Conservation (phyloP, 192 early-diverging fungal species). For the Entomortierella beljakovae region DNA sequence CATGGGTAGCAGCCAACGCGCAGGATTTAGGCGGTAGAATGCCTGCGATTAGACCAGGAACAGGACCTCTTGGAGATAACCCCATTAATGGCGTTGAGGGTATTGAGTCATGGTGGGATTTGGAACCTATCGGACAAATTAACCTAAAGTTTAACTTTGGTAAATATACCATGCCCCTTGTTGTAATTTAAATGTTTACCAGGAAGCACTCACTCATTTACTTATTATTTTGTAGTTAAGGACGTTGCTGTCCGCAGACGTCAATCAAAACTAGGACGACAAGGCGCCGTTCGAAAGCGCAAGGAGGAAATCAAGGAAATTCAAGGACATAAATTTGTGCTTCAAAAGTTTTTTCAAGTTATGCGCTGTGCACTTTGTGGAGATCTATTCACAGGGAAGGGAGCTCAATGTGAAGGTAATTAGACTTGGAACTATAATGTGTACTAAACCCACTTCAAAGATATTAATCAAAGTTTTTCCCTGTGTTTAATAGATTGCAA, state of each 20-base stretch:
- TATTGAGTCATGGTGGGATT: conserved; percentile 85
- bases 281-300: conserved; percentile 79
- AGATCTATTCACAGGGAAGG: conserved; percentile 92
- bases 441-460: too few relatives aligned
- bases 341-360: conserved; percentile 93
- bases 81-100: conserved; percentile 65
- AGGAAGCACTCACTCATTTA: neutral
- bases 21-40: conserved; percentile 24
- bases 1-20: conserved; percentile 61
- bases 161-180: conserved; percentile 32
- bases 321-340: conserved; percentile 95
- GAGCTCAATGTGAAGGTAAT: conserved; percentile 91
- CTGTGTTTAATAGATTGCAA: conserved; percentile 76
- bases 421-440: neutral
- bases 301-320: conserved; percentile 88
- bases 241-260: conserved; percentile 61
- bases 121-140: conserved; percentile 94
- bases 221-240: conserved; percentile 51
- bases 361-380: conserved; percentile 98
- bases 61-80: conserved; percentile 48
- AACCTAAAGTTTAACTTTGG: conserved; percentile 88
- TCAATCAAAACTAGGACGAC: conserved; percentile 76
- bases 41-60: conserved; percentile 32
- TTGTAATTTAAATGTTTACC: neutral
- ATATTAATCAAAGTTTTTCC: too few relatives aligned